These are phyloP conservation scores for Hypoxylon rubiginosum DNA, from an alignment of 2,329 filamentous ascomycete species.

Conservation along the genomic window DNA sequence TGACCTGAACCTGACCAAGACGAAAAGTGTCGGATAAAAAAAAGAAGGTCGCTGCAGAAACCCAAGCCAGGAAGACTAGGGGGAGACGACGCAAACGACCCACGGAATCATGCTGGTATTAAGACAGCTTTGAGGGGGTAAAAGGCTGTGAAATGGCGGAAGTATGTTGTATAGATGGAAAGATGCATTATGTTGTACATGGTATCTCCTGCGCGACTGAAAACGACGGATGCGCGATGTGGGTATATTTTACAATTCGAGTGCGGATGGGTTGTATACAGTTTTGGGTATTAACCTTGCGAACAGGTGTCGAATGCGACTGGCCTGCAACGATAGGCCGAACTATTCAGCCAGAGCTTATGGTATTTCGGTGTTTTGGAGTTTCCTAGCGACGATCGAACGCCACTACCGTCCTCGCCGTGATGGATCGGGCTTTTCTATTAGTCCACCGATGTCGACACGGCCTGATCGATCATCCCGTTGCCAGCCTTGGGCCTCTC, in stretches of 20 bases:
- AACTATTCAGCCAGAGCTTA: constrained; percentile 2
- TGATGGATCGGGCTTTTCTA: constrained; percentile 67
- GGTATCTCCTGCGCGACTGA: constrained; percentile 51
- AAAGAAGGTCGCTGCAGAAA: constrained; percentile 29
- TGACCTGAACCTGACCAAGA: constrained; percentile 12
- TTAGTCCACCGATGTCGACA: constrained; percentile 72
- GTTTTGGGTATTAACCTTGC: constrained; percentile 29
- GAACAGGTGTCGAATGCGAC: constrained; percentile 24
- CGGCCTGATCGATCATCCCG: constrained; percentile 66
- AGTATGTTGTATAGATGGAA: constrained; percentile 41
- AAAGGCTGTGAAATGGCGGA: constrained; percentile 26
- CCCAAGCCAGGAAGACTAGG: constrained; percentile 4
- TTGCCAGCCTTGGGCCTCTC: constrained; percentile 51
- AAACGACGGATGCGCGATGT: constrained; percentile 46
- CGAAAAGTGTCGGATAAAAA: constrained; percentile 6
- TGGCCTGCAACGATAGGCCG: constrained; percentile 18
- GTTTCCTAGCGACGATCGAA: constrained; percentile 22
- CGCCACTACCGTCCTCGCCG: constrained; percentile 42
- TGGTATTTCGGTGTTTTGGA: constrained; percentile 10
- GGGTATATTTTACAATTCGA: constrained; percentile 49
- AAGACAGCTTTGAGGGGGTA: constrained; percentile 22
- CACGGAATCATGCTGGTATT: constrained; percentile 37
- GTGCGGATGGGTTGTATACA: constrained; percentile 28
- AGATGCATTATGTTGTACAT: constrained; percentile 52
- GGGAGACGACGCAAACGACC: constrained; percentile 36